Evolutionary conservation across 1,284 basidiomycete genomes (phyloP).

Genomic region (Ustilago nuda): DNA sequence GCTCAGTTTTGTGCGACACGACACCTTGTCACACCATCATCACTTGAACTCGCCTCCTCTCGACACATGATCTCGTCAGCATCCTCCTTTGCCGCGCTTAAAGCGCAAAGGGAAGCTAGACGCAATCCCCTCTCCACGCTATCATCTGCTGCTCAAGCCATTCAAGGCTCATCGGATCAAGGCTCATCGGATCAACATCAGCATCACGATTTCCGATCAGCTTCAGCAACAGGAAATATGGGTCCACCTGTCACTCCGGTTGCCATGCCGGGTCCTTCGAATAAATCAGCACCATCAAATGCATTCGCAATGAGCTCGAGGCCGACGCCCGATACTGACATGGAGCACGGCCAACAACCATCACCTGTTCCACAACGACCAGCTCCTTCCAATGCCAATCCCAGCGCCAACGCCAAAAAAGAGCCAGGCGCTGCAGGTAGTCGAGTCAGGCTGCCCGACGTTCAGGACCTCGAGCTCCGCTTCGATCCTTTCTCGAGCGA

Average conservation of each 20-base stretch:
- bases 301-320: conserved; percentile 4
- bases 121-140: conserved; percentile 23
- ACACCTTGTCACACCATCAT: background rate
- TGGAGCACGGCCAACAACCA: background rate
- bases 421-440: conserved; percentile 32
- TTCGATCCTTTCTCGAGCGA: conserved; percentile 39
- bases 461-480: conserved; percentile 43
- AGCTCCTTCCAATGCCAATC: background rate
- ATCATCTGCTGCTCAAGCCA: background rate
- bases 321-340: background rate
- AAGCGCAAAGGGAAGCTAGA: conserved; percentile 40
- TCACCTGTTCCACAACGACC: background rate
- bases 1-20: background rate
- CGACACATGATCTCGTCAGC: conserved; percentile 19
- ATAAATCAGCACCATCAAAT: background rate
- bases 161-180: background rate
- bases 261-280: conserved; percentile 13
- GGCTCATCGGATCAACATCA: background rate
- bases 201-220: background rate
- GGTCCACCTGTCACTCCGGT: conserved; percentile 13
- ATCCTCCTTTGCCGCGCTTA: conserved; percentile 45
- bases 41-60: background rate
- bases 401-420: background rate
- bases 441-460: conserved; percentile 34
- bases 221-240: conserved; percentile 6